Conservation (phyloP, 225 moss, liverwort and hornwort genomes). For the Ulota crispa region DNA sequence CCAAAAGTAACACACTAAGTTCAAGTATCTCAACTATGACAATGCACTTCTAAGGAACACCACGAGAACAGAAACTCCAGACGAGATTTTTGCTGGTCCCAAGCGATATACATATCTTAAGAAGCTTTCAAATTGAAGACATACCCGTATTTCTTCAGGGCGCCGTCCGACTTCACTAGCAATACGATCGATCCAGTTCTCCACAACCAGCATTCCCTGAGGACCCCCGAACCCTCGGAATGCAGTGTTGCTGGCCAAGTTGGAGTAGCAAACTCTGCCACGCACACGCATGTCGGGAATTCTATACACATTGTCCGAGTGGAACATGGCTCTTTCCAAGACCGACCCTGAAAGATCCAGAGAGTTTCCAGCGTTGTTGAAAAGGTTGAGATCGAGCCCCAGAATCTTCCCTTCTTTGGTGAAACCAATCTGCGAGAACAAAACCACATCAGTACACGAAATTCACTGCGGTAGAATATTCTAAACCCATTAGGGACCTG, state of each 20-base stretch:
- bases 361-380: slow-evolving; percentile 82
- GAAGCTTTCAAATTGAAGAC: not conserved
- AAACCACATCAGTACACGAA: not conserved
- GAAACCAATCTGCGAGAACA: slow-evolving; percentile 71
- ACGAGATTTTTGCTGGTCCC: not conserved
- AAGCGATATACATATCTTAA: not conserved
- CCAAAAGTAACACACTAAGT: slow-evolving; percentile 2
- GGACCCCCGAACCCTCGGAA: slow-evolving; percentile 98
- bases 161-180: slow-evolving; percentile 66
- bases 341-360: slow-evolving; percentile 88
- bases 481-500: not conserved
- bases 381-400: slow-evolving; percentile 71
- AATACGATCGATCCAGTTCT: slow-evolving; percentile 93
- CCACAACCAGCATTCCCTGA: slow-evolving; percentile 87
- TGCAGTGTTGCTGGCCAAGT: slow-evolving; percentile 86
- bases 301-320: slow-evolving; percentile 88
- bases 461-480: not conserved
- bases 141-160: slow-evolving; percentile 83
- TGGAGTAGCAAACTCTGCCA: slow-evolving; percentile 77
- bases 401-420: slow-evolving; percentile 79
- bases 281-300: slow-evolving; percentile 74
- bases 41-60: too few relatives aligned
- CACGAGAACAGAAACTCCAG: not conserved
- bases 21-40: not conserved
- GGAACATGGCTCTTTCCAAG: slow-evolving; percentile 91